Base-by-base conservation (phyloP, 345 rosid genomes). In the Bruguiera gymnorhiza region DNA sequence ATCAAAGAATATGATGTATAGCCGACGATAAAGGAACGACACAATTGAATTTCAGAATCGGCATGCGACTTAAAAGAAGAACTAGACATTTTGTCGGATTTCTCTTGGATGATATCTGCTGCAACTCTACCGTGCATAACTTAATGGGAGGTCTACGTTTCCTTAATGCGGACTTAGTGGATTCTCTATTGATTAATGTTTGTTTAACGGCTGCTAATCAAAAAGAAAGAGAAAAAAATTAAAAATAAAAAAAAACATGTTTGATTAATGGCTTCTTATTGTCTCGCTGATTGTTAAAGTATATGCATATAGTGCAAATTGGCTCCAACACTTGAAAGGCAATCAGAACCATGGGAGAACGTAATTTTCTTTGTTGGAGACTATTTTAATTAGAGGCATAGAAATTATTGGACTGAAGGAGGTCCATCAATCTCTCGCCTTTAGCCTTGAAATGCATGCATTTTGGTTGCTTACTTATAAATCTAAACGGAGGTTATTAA, bases 81-180 rank as follows among this genome's bases (percentile, higher is more conserved):
- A 68, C 74, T 4, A 68, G 48, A 34, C 70, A 52, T 73, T 60
- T 76, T 69, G 65, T 36, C 53, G 65, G 60, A 62, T 70, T 70
- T 80, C 15, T 58, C 52, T 37, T 54, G 67, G 69, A 67, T 63
- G 77, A 80, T 67, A 71, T 63, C 60, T 27, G 66, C 39, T 26
- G 60, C 56, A 65, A 15, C 60, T 79, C 76, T 77, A 67, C 68
- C 54, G 50, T 21, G n/a, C 13, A 81, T n/a, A 3, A 63, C 65
- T 27, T 27, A 67, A 26, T n/a, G 36, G 32, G 32, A 2, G 91
- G 87, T 76, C 79, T 50, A 60, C 76, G 58, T 78, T 82, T 82
- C 78, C 78, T 87, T 83, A 85, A 82, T 75, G 74, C 4, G 20
- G 66, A 32, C 58, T 32, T 54, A 75, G 82, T 78, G 84, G 89